Evolutionary conservation across 1,284 basidiomycete species (phyloP), one percentile per base, ranked within the genome.

Genomic region (Anthracocystis setariae): DNA sequence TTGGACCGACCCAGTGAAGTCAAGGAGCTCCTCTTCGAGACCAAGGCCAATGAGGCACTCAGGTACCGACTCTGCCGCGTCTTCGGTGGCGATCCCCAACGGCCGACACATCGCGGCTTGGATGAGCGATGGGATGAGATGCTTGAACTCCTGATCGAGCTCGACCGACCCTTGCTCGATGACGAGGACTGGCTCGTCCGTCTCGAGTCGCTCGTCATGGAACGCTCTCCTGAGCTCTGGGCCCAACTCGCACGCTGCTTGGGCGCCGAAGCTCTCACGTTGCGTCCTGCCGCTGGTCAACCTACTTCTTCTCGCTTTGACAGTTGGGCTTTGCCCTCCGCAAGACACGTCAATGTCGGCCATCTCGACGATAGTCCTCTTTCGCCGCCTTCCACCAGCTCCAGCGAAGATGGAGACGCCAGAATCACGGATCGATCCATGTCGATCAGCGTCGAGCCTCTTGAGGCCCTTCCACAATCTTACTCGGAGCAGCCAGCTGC

Each of bases 51-150:
- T 42, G 46, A 67, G 9, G 15, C 56, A 2, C 69, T 72, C 47
- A 52, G 63, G 54, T 49, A 47, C 21, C 38, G 56, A 13, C 56
- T 72, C 23, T 72, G 69, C 60, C 53, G 69, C 15, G 55, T 72
- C 21, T 72, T 72, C 38, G 63, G 69, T 2, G 69, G 69, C 18
- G 45, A 59, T 25, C 37, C 48, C 2, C 8, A 44, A 8, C 55
- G 20, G 0, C 56, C 63, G 7, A 32, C 33, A 5, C 52, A 45
- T 21, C 51, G 64, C 1, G 69, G 69, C 20, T 25, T 56, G 32
- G 64, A 67, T 24, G 69, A 72, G 44, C 51, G 64, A 10, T 73
- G 70, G 70, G 64, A 73, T 33, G 65, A 67, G 61, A 51, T 73
- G 56, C 65, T 73, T 32, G 70, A 73, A 40, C 53, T 73, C 10